Evolutionary conservation across 169 alveolate genomes (phyloP).

Genomic region (Cryptosporidium viatorum): DNA sequence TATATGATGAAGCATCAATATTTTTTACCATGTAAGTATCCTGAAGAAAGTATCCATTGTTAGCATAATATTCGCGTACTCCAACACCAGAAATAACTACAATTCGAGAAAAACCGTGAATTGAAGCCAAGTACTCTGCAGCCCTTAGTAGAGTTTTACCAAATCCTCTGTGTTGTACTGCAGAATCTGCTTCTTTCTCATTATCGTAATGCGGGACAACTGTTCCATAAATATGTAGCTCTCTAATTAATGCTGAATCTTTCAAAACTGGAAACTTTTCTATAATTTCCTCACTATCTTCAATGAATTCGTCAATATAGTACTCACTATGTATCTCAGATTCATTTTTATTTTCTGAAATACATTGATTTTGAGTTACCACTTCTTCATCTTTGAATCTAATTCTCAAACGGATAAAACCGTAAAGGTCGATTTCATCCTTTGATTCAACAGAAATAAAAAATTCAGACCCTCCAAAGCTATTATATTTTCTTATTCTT

Average conservation of each 20-base stretch:
- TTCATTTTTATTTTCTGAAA: background rate
- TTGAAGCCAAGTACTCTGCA: conserved; percentile 77
- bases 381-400: conserved; percentile 54
- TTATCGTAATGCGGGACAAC: conserved; percentile 74
- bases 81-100: conserved; percentile 99
- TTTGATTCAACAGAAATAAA: conserved; percentile 78
- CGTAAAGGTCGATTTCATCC: conserved; percentile 83
- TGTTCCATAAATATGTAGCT: conserved; percentile 92
- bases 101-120: conserved; percentile 89
- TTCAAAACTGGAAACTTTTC: conserved; percentile 63
- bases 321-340: background rate
- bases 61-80: conserved; percentile 97
- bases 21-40: conserved; percentile 95
- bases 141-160: conserved; percentile 76
- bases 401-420: conserved; percentile 89
- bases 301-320: conserved; percentile 36
- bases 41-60: conserved; percentile 94
- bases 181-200: conserved; percentile 15
- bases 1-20: conserved; percentile 59
- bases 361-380: background rate
- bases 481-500: conserved; percentile 53
- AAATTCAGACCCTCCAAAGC: conserved; percentile 67
- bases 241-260: conserved; percentile 90
- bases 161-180: conserved; percentile 75
- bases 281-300: conserved; percentile 52